A percentile compares a stretch with the other conserved stretches of the same genome.
Conservation (phyloP, 495 filamentous ascomycete genomes). For the Darksidea phi region DNA sequence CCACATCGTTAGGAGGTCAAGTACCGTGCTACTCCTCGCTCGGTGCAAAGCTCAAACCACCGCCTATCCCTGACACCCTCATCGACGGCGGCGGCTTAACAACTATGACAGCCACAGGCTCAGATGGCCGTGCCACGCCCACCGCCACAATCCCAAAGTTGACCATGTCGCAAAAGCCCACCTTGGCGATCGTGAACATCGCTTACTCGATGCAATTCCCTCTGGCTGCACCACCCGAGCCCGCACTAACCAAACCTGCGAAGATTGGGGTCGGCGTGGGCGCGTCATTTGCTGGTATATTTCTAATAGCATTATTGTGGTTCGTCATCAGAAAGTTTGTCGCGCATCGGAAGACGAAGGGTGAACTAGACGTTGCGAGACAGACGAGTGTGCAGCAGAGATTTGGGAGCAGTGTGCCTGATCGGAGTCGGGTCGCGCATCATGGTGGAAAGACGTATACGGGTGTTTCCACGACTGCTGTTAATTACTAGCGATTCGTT, state of each 20-base stretch:
- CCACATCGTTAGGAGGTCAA: conserved; percentile 13
- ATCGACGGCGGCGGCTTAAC: background rate
- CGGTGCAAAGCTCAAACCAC: background rate
- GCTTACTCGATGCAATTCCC: conserved; percentile 20
- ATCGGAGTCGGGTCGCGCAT: conserved; percentile 12
- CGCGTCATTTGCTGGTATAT: background rate
- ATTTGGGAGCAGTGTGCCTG: conserved; percentile 3
- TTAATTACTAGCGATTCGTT: background rate
- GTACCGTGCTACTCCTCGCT: conserved; percentile 24
- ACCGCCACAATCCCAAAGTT: background rate
- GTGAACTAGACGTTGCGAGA: background rate
- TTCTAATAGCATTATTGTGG: conserved; percentile 3
- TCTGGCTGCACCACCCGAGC: background rate
- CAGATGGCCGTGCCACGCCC: background rate
- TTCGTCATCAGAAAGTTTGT: conserved; percentile 8
- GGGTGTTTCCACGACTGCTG: conserved; percentile 7
- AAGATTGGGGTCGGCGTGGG: conserved; percentile 22
- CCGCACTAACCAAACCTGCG: background rate
- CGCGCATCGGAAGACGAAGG: conserved; percentile 2
- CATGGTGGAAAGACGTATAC: conserved; percentile 13
- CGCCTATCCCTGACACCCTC: conserved; percentile 18
- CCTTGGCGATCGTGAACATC: conserved; percentile 22
- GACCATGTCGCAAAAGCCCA: conserved; percentile 14
- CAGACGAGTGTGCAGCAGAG: background rate
- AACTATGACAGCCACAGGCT: background rate